These are phyloP conservation scores for Perkinsus marinus DNA, from an alignment of 169 alveolate genomes.

Conservation along the genomic window DNA sequence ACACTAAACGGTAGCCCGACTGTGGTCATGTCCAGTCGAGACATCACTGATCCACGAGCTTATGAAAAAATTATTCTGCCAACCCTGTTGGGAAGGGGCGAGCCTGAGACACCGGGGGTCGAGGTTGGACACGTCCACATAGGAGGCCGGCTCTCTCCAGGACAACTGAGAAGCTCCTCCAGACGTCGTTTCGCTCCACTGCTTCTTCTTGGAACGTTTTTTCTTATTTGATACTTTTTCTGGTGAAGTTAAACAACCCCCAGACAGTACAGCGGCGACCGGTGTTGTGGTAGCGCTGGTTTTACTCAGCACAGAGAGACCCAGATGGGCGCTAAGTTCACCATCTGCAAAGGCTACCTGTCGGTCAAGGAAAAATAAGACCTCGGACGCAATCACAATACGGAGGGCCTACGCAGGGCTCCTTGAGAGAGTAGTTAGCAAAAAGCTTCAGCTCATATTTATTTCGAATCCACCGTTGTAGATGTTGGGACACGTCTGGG, in stretches of 20 bases:
- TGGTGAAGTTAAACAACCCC: background rate
- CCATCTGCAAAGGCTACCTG: background rate
- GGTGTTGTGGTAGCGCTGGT: background rate
- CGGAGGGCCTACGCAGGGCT: background rate
- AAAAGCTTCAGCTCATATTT: constrained; percentile 27
- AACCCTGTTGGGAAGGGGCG: background rate
- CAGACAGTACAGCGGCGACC: background rate
- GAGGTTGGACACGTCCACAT: background rate
- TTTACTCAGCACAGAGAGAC: background rate
- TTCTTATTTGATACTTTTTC: background rate
- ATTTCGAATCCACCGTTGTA: constrained; percentile 28
- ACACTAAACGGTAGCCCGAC: background rate
- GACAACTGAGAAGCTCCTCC: background rate
- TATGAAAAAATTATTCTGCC: background rate
- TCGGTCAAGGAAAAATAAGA: background rate
- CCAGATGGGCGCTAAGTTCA: background rate
- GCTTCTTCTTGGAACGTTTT: background rate
- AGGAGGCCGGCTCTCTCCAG: background rate
- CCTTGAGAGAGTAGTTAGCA: background rate
- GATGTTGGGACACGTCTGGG: background rate
- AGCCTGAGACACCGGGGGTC: background rate
- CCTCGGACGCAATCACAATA: no score
- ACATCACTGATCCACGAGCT: background rate
- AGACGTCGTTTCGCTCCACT: background rate
- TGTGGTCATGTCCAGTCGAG: background rate